These are phyloP conservation scores for Arthroderma sp. DNA, from an alignment of 2,329 filamentous ascomycete genomes.

Conservation along the genomic window DNA sequence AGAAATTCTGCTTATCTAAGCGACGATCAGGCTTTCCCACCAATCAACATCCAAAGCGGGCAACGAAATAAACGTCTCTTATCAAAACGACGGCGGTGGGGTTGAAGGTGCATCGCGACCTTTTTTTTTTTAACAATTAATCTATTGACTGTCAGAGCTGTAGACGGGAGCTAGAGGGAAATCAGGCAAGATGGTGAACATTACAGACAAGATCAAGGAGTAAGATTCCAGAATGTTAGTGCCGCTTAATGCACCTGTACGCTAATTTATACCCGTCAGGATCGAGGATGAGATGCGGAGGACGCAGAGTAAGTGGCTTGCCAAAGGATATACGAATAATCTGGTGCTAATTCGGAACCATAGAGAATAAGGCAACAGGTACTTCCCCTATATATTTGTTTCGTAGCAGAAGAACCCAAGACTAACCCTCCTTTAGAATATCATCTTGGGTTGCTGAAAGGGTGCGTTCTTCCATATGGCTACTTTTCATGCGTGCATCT, in stretches of 20 bases:
- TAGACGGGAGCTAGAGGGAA: too few relatives aligned
- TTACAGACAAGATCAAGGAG: constrained; percentile 99
- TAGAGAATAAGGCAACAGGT: constrained; percentile 99
- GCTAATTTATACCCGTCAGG: constrained; percentile 36
- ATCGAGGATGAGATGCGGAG: constrained; percentile 99
- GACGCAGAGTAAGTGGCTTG: constrained; percentile 70
- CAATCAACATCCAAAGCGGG: too few relatives aligned
- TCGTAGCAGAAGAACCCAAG: background rate
- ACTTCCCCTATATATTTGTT: constrained; percentile 26
- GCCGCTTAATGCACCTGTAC: too few relatives aligned
- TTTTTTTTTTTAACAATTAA: too few relatives aligned
- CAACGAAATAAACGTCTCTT: too few relatives aligned
- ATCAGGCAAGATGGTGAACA: constrained; percentile 69
- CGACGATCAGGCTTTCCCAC: background rate
- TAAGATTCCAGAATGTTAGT: constrained; percentile 32
- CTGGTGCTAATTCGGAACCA: constrained; percentile 14
- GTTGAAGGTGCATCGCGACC: too few relatives aligned
- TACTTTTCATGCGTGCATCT: constrained; percentile 1
- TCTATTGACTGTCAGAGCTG: too few relatives aligned
- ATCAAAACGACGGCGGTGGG: too few relatives aligned
- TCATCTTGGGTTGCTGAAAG: constrained; percentile 93
- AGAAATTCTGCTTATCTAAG: background rate
- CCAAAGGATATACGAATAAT: constrained; percentile 7
- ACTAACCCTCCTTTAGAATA: constrained; percentile 52
- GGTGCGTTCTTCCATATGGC: constrained; percentile 42